Evolutionary conservation across 208 protist species (phyloP).

Genomic region (Trypanosomatidae sp.): DNA sequence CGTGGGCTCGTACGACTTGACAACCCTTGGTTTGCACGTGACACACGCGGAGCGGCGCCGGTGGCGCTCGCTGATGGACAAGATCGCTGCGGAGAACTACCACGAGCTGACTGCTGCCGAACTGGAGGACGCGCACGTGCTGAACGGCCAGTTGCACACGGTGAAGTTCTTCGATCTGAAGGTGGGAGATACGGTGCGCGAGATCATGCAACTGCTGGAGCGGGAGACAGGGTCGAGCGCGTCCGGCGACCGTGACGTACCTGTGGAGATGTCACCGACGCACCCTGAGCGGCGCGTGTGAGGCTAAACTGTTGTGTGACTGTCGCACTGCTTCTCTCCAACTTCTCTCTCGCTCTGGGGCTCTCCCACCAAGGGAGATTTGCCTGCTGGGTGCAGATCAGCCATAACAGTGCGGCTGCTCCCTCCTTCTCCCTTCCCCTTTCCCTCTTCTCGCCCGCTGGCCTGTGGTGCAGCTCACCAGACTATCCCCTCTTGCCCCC

Average conservation of each 20-base stretch:
- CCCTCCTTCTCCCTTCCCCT: not conserved
- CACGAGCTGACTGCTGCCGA: constrained; percentile 57
- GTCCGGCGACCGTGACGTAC: constrained; percentile 54
- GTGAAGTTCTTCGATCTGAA: constrained; percentile 89
- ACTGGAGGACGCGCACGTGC: constrained; percentile 49
- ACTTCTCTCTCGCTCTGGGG: not conserved
- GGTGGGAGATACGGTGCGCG: constrained; percentile 77
- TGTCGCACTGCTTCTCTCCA: not conserved
- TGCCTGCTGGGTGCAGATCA: not conserved
- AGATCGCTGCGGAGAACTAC: constrained; percentile 75
- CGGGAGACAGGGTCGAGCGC: constrained; percentile 45
- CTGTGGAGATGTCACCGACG: constrained; percentile 55
- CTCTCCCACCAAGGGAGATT: not conserved
- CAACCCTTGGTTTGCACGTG: constrained; percentile 42
- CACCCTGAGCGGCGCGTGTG: constrained; percentile 80
- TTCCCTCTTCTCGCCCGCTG: not conserved
- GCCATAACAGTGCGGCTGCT: not conserved
- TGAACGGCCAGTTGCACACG: constrained; percentile 83
- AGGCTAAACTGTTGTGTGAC: not conserved
- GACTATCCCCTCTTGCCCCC: not conserved
- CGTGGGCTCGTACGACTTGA: constrained; percentile 58
- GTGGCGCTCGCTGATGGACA: constrained; percentile 80
- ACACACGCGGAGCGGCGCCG: constrained; percentile 54
- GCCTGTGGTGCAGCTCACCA: not conserved
- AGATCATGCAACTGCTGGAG: constrained; percentile 71